Conservation (phyloP, 1,284 basidiomycete species). For the Jaminaea rosea region DNA sequence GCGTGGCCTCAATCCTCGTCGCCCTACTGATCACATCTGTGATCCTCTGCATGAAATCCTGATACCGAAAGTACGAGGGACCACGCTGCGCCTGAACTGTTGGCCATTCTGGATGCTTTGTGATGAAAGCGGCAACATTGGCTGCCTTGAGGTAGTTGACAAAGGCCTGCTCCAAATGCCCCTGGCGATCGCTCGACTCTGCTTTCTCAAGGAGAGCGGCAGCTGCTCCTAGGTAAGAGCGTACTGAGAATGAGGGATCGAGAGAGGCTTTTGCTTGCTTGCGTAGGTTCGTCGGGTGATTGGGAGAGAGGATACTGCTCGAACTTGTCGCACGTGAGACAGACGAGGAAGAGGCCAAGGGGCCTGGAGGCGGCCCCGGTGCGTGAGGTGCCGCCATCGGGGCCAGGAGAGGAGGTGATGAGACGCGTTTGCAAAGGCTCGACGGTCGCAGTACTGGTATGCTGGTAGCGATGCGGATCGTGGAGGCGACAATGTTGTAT, state of each 20-base stretch:
- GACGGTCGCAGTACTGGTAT: too few relatives aligned
- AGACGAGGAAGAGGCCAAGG: background rate
- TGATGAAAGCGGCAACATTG: constrained; percentile 38
- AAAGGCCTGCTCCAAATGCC: constrained; percentile 42
- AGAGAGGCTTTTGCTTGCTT: constrained; percentile 35
- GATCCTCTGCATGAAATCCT: constrained; percentile 38
- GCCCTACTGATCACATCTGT: constrained; percentile 37
- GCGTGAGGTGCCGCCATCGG: too few relatives aligned
- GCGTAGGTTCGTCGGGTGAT: constrained; percentile 38
- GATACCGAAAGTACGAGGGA: constrained; percentile 33
- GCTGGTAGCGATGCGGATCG: too few relatives aligned
- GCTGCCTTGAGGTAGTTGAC: constrained; percentile 46
- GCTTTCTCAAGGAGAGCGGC: constrained; percentile 44
- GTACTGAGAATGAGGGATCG: constrained; percentile 38
- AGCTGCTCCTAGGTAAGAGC: constrained; percentile 43
- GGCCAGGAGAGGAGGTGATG: too few relatives aligned
- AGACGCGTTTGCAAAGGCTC: too few relatives aligned
- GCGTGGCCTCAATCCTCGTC: constrained; percentile 32
- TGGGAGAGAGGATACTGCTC: constrained; percentile 28
- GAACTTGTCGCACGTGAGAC: constrained; percentile 4
- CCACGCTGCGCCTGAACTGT: constrained; percentile 23
- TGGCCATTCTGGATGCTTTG: constrained; percentile 42
- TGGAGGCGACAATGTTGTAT: too few relatives aligned
- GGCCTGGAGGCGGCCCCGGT: background rate
- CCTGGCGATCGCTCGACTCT: constrained; percentile 36